These are phyloP conservation scores for Acacia melanoxylon DNA, from an alignment of 306 rosid species.

Conservation along the genomic window DNA sequence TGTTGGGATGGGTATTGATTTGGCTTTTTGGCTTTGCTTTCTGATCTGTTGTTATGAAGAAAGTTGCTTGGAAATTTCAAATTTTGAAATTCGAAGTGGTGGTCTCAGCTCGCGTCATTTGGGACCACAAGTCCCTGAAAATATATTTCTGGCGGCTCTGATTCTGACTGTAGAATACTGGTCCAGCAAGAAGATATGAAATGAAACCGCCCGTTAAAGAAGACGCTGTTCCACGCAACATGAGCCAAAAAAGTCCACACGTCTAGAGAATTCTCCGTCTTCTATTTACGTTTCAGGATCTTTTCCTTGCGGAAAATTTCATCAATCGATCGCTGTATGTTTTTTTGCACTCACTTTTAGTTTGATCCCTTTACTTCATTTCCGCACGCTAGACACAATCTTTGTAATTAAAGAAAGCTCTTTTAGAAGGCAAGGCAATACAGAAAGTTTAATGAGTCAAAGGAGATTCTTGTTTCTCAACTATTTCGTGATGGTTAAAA, in stretches of 20 bases:
- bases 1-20: background rate
- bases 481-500: too few relatives aligned
- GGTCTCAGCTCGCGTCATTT: background rate
- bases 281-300: too few relatives aligned
- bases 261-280: background rate
- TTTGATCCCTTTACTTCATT: background rate
- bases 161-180: background rate
- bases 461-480: too few relatives aligned
- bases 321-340: background rate
- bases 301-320: background rate
- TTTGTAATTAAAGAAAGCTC: too few relatives aligned
- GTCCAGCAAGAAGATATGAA: background rate
- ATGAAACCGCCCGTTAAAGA: background rate
- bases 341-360: background rate
- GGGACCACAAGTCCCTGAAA: background rate
- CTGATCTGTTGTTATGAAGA: background rate
- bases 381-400: too few relatives aligned
- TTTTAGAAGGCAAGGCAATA: too few relatives aligned
- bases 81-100: background rate
- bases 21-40: background rate
- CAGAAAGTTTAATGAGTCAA: too few relatives aligned
- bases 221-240: background rate
- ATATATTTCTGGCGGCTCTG: background rate
- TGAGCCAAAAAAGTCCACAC: background rate
- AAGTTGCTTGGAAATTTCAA: background rate